Conservation (phyloP, 345 rosid species). For the Nasturtium officinale region DNA sequence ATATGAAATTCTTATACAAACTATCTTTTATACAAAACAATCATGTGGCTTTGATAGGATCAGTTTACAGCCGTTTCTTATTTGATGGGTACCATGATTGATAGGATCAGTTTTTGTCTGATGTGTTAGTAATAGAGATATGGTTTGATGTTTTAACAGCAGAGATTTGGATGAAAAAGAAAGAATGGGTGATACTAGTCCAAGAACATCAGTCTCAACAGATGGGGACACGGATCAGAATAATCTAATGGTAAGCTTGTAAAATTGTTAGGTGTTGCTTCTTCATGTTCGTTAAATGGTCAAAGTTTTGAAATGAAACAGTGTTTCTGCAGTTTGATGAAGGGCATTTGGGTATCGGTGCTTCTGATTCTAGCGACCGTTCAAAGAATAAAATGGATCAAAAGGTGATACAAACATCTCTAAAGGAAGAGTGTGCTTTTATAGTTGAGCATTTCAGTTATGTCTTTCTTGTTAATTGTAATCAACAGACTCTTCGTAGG, state of each 20-base stretch:
- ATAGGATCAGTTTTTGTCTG: slow-evolving; percentile 41
- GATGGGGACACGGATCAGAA: slow-evolving; percentile 77
- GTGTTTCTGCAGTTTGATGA: slow-evolving; percentile 61
- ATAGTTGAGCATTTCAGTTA: slow-evolving; percentile 18
- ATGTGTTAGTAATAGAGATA: slow-evolving; percentile 31
- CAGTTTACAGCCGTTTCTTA: too few relatives aligned
- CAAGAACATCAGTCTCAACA: slow-evolving; percentile 77
- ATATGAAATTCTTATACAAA: too few relatives aligned
- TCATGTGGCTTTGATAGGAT: too few relatives aligned
- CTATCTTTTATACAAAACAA: too few relatives aligned
- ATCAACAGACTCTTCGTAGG: slow-evolving; percentile 76
- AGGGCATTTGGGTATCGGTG: slow-evolving; percentile 49
- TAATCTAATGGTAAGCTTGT: slow-evolving; percentile 60
- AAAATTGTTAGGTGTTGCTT: slow-evolving; percentile 12
- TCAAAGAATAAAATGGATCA: slow-evolving; percentile 84
- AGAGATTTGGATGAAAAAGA: slow-evolving; percentile 39
- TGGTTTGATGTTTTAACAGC: slow-evolving; percentile 45
- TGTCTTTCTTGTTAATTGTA: slow-evolving; percentile 21
- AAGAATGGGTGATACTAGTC: slow-evolving; percentile 78
- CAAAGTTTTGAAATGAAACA: slow-evolving; percentile 6
- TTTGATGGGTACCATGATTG: slow-evolving; percentile 41
- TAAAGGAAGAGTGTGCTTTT: neutral
- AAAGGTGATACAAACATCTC: slow-evolving; percentile 54
- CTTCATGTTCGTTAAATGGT: slow-evolving; percentile 14
- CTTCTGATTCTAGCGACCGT: slow-evolving; percentile 85